These are phyloP conservation scores for Teratosphaeria gauchensis DNA, from an alignment of 2,329 filamentous ascomycete genomes.

Conservation along the genomic window DNA sequence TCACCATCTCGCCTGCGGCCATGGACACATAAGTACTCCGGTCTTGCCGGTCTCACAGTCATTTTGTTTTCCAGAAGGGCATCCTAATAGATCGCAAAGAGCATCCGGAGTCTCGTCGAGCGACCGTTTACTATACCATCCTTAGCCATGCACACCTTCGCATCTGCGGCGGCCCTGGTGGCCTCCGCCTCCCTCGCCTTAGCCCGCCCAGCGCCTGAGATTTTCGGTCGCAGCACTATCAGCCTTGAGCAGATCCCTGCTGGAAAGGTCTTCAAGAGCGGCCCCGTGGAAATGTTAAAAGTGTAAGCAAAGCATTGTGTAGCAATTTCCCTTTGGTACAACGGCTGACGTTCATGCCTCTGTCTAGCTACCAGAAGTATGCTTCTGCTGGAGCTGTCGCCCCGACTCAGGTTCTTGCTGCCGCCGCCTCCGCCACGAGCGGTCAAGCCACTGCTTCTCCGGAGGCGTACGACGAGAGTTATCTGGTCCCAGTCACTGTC, in stretches of 20 bases:
- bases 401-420: slow-evolving; percentile 15
- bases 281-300: slow-evolving; percentile 29
- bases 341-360: background rate
- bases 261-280: slow-evolving; percentile 26
- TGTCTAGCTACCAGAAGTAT: slow-evolving; percentile 27
- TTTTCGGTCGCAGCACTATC: slow-evolving; percentile 17
- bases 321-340: background rate
- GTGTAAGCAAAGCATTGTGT: slow-evolving; percentile 7
- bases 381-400: slow-evolving; percentile 19
- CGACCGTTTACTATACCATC: background rate
- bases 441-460: slow-evolving; percentile 33
- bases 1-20: background rate
- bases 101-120: background rate
- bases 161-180: slow-evolving; percentile 18
- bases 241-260: slow-evolving; percentile 20
- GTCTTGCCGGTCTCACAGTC: background rate
- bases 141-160: slow-evolving; percentile 21
- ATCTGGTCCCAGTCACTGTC: slow-evolving; percentile 48
- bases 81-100: background rate
- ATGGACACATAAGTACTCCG: slow-evolving; percentile 3
- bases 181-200: slow-evolving; percentile 19
- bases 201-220: slow-evolving; percentile 20
- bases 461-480: slow-evolving; percentile 28
- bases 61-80: background rate
- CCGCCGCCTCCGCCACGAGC: slow-evolving; percentile 27